Base-by-base conservation (phyloP, 345 rosid species). In the Draba incana region DNA sequence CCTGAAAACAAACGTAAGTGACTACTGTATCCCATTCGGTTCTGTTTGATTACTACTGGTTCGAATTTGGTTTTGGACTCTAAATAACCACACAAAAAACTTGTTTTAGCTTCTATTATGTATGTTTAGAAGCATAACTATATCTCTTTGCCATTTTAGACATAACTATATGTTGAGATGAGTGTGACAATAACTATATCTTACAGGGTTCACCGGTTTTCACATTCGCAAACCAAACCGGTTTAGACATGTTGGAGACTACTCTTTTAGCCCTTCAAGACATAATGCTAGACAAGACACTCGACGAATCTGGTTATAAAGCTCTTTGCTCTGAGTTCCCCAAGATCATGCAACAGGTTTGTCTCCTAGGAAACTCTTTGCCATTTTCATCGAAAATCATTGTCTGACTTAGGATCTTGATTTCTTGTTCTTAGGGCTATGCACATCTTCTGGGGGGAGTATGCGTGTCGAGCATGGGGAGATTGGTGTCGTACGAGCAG, bases 161-260 rank as follows among this genome's bases (percentile, higher is more conserved):
- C n/a, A n/a, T n/a, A n/a, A n/a, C n/a, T n/a, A n/a, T n/a, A n/a
- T n/a, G 20, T 41, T 67, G 15, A 46, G 24, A 41, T 30, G 7
- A 10, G 11, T 38, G 58, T 68, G 7, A 38, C 56, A 55, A 37
- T 6, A 55, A 39, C n/a, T 68, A 35, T 38, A 24, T 23, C 35
- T 14, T 65, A 69, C 88, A 88, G 97, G 96, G 85, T 31, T 90
- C 88, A 51, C 92, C 96, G 0, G 81, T 86, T 52, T 93, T 86
- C 73, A 88, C 86, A 39, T 91, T 88, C 1, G 94, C 94, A 7
- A 93, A 93, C 83, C 96, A 90, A 80, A 92, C 96, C 2, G 97
- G 98, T 63, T 85, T 93, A 10, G 97, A 90, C 81, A 93, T 93
- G 97, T 92, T 93, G 2, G 98, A 93, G 81, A 93, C 98, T 2